Evolutionary conservation across 75 land plant genomes (phyloP).

Genomic region (Pinus tabuliformis): DNA sequence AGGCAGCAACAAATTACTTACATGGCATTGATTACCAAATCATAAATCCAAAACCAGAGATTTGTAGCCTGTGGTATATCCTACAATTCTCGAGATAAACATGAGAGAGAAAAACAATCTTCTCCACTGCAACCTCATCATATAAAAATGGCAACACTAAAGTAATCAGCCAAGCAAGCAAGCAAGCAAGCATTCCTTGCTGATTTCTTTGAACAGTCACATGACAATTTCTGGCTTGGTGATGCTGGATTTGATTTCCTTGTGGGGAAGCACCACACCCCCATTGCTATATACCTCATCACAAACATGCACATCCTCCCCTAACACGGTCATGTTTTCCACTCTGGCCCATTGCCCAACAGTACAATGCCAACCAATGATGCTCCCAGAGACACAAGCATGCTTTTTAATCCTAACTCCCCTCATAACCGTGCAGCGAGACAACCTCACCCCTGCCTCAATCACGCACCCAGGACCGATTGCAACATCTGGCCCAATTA

Average conservation of each 20-base stretch:
- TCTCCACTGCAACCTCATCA: no score
- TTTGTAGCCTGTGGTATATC: no score
- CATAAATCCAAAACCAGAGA: no score
- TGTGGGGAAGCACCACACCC: constrained; percentile 48
- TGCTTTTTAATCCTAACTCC: constrained; percentile 51
- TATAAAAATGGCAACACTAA: no score
- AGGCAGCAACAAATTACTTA: no score
- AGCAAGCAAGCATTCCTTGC: no score
- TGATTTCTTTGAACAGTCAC: neutral
- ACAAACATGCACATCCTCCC: constrained; percentile 43
- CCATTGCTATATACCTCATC: constrained; percentile 52
- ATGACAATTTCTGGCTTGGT: constrained; percentile 50
- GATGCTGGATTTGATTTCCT: constrained; percentile 44
- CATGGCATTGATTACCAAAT: no score
- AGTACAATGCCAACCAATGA: constrained; percentile 47
- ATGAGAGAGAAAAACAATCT: no score
- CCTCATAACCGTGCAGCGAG: constrained; percentile 43
- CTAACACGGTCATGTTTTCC: constrained; percentile 50
- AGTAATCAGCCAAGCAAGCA: no score
- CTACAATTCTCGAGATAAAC: no score
- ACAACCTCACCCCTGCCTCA: constrained; percentile 41
- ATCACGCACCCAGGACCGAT: constrained; percentile 43
- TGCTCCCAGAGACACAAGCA: constrained; percentile 43
- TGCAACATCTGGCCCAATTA: constrained; percentile 45
- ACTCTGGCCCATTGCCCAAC: constrained; percentile 48